Conservation (phyloP, 306 rosid species). For the Alnus rubra region DNA sequence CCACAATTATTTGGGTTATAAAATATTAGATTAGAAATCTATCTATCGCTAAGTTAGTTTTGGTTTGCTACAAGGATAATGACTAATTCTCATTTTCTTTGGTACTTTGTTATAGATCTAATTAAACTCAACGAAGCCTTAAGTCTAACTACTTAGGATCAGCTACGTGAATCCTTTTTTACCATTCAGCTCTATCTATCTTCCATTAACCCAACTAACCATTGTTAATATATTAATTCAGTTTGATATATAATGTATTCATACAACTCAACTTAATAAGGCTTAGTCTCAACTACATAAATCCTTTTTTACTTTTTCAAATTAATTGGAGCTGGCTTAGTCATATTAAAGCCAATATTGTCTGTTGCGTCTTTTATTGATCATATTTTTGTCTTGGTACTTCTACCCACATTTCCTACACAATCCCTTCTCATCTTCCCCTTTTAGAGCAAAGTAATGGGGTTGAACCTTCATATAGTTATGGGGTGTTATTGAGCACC, state of each 20-base stretch:
- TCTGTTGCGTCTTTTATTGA: neutral
- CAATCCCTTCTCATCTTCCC: neutral
- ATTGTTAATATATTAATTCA: neutral
- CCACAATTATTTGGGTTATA: conserved; percentile 3
- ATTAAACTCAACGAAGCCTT: neutral
- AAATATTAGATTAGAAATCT: neutral
- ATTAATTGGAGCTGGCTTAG: neutral
- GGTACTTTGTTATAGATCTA: neutral
- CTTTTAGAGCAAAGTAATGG: neutral
- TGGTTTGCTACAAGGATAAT: conserved; percentile 8
- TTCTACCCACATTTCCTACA: neutral
- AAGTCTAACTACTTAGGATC: neutral
- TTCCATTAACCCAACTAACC: neutral
- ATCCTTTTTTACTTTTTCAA: neutral
- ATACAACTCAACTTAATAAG: neutral
- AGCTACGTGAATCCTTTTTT: neutral
- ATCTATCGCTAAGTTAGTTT: conserved; percentile 11
- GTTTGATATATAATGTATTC: neutral
- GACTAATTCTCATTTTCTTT: neutral
- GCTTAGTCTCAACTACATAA: neutral
- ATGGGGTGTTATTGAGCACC: neutral
- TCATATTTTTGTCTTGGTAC: neutral
- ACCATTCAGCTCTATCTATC: neutral
- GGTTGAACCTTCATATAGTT: neutral
- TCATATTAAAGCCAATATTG: neutral